Base-by-base conservation (phyloP, 257 asterid species). In the Nicotiana benthamiana region DNA sequence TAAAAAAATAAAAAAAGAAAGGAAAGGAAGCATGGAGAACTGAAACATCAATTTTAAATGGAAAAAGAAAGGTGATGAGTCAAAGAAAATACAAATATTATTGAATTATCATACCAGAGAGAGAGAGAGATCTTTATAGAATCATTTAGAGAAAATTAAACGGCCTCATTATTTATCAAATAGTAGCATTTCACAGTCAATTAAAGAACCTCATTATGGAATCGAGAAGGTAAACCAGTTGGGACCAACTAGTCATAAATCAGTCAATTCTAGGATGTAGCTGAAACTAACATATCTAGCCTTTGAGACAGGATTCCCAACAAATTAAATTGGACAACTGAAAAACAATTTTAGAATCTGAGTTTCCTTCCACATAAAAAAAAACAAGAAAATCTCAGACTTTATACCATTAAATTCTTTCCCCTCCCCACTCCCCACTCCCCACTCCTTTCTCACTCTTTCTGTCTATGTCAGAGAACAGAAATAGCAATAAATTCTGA, bases 301-400 rank as follows among this genome's bases (percentile, higher is more conserved):
- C 12, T 30, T 57, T 80, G 59, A 56, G 40, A 72, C 30, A 62
- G 43, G 57, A 79, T 59, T 62, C 80, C 79, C 79, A 79, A 53
- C 75, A 82, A 85, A 53, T 74, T 20, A 63, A 63, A 82, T 65
- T 11, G 28, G 51, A 36, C 36, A 57, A 40, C 32, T 18, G 51
- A 74, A 60, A 75, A 8, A 54, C n/a, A 9, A 62, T 40, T 26
- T 53, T 72, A 48, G 12, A n/a, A 18, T n/a, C 57, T 7, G 17
- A 53, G 52, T 46, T 28, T 20, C 36, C 20, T 34, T 40, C 72
- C 40, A 56, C 18, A 68, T 28, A 51, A 60, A 2, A 12, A 64
- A 63, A 52, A 6, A 67, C 6, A 70, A 5, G 17, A 22, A 57
- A 11, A 56, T 18, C 54, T 66, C 78, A 70, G 15, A 24, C 24